phyloP scores from a whole-genome alignment of 2,329 filamentous ascomycete species.

The Xenoacremonium recifei region DNA sequence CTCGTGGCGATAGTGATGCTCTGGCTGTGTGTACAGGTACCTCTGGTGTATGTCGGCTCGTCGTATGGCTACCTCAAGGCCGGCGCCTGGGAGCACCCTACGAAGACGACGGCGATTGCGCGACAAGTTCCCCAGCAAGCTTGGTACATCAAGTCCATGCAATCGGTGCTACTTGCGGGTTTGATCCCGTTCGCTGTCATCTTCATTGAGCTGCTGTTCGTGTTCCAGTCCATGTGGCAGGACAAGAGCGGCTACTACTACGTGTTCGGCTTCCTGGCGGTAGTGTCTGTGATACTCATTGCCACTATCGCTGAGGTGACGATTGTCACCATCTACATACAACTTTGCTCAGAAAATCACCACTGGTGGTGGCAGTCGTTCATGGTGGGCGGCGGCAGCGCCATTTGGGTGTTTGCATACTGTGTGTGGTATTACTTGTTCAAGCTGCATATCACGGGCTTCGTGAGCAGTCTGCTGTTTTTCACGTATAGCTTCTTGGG shows the following conservation, averaged over 20 bases:
- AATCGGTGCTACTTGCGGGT: conserved; percentile 69
- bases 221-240: conserved; percentile 85
- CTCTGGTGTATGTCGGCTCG: conserved; percentile 77
- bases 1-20: conserved; percentile 70
- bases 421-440: conserved; percentile 81
- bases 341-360: conserved; percentile 82
- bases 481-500: conserved; percentile 83
- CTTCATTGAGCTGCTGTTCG: conserved; percentile 83
- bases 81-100: conserved; percentile 75
- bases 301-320: conserved; percentile 81
- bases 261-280: conserved; percentile 80
- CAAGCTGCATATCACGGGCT: conserved; percentile 77
- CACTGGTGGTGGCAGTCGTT: conserved; percentile 95
- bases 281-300: conserved; percentile 70
- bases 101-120: conserved; percentile 69
- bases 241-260: conserved; percentile 93
- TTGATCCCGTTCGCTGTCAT: conserved; percentile 83
- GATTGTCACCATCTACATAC: conserved; percentile 78
- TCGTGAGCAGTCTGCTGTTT: conserved; percentile 77
- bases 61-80: conserved; percentile 72
- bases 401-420: conserved; percentile 80
- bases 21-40: conserved; percentile 84
- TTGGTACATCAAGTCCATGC: conserved; percentile 69
- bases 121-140: conserved; percentile 72
- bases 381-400: conserved; percentile 71